Percentiles rank a stretch among this genome's conserved stretches.
Evolutionary conservation across 2,329 filamentous ascomycete genomes (phyloP).

Genomic region (Beauveria australis): DNA sequence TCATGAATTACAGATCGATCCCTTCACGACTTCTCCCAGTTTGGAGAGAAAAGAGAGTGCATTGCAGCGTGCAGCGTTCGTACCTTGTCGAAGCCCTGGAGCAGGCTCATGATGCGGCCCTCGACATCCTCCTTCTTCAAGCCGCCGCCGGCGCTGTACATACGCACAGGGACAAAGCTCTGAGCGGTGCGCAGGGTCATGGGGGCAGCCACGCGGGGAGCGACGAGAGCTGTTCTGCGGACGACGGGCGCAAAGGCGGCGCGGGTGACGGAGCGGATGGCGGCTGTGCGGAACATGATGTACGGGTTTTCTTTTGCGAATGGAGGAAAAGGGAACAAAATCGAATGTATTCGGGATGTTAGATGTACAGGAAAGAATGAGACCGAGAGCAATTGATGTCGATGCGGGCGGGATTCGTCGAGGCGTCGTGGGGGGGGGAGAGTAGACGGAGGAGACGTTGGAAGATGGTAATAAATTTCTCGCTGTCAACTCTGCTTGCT

Average conservation of each 20-base stretch:
- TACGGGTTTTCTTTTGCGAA: not conserved
- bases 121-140: conserved; percentile 79
- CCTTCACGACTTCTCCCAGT: too few relatives aligned
- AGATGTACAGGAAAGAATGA: conserved; percentile 1
- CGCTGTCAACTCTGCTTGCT: conserved; percentile 18
- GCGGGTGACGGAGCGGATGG: conserved; percentile 68
- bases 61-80: conserved; percentile 8
- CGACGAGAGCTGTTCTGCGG: conserved; percentile 50
- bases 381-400: conserved; percentile 6
- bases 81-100: conserved; percentile 94
- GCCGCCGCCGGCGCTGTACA: conserved; percentile 76
- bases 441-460: not conserved
- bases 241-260: conserved; percentile 49
- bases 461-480: conserved; percentile 37
- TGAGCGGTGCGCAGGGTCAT: conserved; percentile 52
- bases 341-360: not conserved
- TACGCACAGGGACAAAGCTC: conserved; percentile 63
- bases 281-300: conserved; percentile 78
- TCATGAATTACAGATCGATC: too few relatives aligned
- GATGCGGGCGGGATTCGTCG: conserved; percentile 9
- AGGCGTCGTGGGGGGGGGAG: conserved; percentile 14
- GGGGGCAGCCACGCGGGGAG: conserved; percentile 49
- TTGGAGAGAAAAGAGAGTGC: conserved; percentile 31
- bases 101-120: conserved; percentile 82
- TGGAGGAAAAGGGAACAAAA: not conserved